phyloP scores from a whole-genome alignment of 345 rosid species.

The Euphorbia lathyris region DNA sequence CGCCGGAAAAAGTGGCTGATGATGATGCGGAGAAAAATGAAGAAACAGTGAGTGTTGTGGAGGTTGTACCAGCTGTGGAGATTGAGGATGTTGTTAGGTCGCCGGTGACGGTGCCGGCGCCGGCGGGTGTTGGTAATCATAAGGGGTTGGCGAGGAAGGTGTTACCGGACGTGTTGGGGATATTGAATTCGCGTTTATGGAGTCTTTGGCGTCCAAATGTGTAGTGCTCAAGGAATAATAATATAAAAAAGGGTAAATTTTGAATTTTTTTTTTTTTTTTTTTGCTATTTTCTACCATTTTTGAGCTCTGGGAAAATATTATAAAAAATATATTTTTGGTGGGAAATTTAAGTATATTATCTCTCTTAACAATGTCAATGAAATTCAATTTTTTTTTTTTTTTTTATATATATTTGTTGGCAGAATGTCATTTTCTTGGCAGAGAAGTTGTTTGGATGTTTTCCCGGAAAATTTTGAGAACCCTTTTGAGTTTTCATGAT shows the following conservation, averaged over 20 bases:
- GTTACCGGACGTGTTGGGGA: conserved; percentile 90
- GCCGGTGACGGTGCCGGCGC: too few species aligned
- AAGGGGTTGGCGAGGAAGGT: conserved; percentile 91
- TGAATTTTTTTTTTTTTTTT: not conserved
- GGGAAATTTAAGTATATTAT: not conserved
- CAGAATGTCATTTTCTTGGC: conserved; percentile 13
- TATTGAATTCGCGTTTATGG: conserved; percentile 87
- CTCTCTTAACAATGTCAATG: not conserved
- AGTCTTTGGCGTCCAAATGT: conserved; percentile 86
- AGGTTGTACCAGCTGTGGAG: conserved; percentile 4
- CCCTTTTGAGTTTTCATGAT: not conserved
- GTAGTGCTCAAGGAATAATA: conserved; percentile 20
- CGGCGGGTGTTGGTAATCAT: conserved; percentile 28
- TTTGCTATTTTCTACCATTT: not conserved
- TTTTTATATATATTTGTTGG: not conserved
- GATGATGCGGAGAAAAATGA: conserved; percentile 1
- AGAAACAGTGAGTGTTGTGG: conserved; percentile 2
- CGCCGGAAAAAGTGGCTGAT: conserved; percentile 6
- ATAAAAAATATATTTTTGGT: not conserved
- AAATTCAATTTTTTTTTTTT: not conserved
- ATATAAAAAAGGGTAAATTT: not conserved
- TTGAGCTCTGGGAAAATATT: not conserved
- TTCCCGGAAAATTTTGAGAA: not conserved
- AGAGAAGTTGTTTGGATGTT: not conserved
- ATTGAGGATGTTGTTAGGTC: conserved; percentile 11